phyloP scores from a whole-genome alignment of 495 filamentous ascomycete species.

The Penicillium cosmopolitanum region DNA sequence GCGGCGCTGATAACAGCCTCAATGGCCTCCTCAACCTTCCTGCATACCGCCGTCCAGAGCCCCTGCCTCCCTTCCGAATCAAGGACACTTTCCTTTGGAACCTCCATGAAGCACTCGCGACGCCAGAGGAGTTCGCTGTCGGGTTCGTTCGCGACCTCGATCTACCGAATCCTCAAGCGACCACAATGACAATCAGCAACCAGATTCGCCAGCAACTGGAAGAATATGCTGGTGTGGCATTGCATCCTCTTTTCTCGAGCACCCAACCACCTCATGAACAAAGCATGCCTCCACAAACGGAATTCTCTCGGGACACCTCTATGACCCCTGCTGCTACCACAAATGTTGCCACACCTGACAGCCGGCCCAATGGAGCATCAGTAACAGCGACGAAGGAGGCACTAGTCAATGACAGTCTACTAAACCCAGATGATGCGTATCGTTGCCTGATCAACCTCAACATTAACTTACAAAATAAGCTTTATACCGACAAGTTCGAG shows the following conservation, averaged over 20 bases:
- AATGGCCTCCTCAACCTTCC: constrained; percentile 72
- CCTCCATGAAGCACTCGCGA: constrained; percentile 89
- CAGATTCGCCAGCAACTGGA: constrained; percentile 95
- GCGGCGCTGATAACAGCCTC: constrained; percentile 62
- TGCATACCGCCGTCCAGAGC: constrained; percentile 76
- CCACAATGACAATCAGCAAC: constrained; percentile 79
- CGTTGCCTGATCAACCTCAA: constrained; percentile 88
- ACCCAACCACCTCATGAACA: constrained; percentile 47
- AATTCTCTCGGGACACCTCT: constrained; percentile 53
- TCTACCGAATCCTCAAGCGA: constrained; percentile 69
- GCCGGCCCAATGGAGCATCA: constrained; percentile 31
- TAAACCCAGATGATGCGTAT: constrained; percentile 89
- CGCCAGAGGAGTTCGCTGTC: constrained; percentile 91
- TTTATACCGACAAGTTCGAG: constrained; percentile 97
- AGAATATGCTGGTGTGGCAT: constrained; percentile 92
- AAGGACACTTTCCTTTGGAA: constrained; percentile 98
- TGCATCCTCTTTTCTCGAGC: constrained; percentile 86
- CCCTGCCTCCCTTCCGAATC: constrained; percentile 78
- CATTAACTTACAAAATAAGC: constrained; percentile 87
- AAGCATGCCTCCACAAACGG: constrained; percentile 35
- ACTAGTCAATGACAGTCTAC: constrained; percentile 55
- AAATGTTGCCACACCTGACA: constrained; percentile 54
- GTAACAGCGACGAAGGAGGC: constrained; percentile 48
- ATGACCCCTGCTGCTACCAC: constrained; percentile 52
- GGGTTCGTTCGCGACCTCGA: constrained; percentile 93